Evolutionary conservation across 805 yeast genomes (phyloP).

Genomic region (Nakazawaea wyomingensis): DNA sequence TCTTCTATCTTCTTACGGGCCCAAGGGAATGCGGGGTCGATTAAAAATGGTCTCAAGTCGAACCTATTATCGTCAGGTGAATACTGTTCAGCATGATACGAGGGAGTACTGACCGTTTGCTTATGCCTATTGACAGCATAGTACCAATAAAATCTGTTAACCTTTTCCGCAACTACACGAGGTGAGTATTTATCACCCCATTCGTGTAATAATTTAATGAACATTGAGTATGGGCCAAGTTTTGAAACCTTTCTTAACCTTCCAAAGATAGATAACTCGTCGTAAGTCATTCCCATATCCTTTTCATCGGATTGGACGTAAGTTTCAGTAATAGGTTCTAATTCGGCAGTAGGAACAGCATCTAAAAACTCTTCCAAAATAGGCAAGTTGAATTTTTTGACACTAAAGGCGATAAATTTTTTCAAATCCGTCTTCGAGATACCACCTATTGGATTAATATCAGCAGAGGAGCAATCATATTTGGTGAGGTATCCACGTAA

Average conservation of each 20-base stretch:
- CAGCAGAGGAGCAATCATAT: slow-evolving; percentile 97
- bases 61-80: slow-evolving; percentile 98
- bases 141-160: slow-evolving; percentile 85
- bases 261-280: slow-evolving; percentile 89
- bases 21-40: slow-evolving; percentile 84
- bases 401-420: slow-evolving; percentile 78
- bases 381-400: slow-evolving; percentile 64
- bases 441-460: slow-evolving; percentile 98
- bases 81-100: slow-evolving; percentile 96
- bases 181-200: slow-evolving; percentile 89
- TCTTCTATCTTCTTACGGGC: slow-evolving; percentile 85
- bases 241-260: slow-evolving; percentile 84
- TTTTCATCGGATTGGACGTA: slow-evolving; percentile 95
- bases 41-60: slow-evolving; percentile 93
- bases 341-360: slow-evolving; percentile 97
- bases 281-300: slow-evolving; percentile 98
- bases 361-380: slow-evolving; percentile 70
- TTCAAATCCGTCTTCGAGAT: slow-evolving; percentile 92
- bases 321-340: slow-evolving; percentile 89
- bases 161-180: slow-evolving; percentile 83
- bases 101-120: slow-evolving; percentile 95
- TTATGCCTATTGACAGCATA: slow-evolving; percentile 96
- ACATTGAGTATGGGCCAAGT: slow-evolving; percentile 96
- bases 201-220: slow-evolving; percentile 79
- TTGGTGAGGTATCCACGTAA: slow-evolving; percentile 93